phyloP scores from a whole-genome alignment of 805 yeast species.

The Wickerhamiella bombiphila region DNA sequence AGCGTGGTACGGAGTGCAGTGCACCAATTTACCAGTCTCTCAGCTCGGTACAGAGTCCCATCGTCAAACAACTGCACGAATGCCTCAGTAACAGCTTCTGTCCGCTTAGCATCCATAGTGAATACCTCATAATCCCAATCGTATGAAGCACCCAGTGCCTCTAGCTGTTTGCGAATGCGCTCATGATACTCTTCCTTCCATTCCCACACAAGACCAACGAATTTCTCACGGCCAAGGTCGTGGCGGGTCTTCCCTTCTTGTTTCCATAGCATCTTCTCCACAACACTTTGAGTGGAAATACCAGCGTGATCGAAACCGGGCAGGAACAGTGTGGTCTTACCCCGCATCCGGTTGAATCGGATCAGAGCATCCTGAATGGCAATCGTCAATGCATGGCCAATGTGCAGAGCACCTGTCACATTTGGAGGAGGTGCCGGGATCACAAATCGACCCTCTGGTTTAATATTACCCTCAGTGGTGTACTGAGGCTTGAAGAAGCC shows the following conservation, averaged over 20 bases:
- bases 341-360: slow-evolving; percentile 93
- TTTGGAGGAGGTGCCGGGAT: slow-evolving; percentile 99
- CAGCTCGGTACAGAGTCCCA: slow-evolving; percentile 87
- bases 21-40: slow-evolving; percentile 92
- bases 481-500: slow-evolving; percentile 83
- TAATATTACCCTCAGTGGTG: slow-evolving; percentile 53
- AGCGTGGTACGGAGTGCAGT: slow-evolving; percentile 87
- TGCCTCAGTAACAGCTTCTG: slow-evolving; percentile 76
- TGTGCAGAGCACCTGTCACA: slow-evolving; percentile 96
- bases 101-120: slow-evolving; percentile 67
- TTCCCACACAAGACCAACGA: slow-evolving; percentile 83
- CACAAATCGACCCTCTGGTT: slow-evolving; percentile 72
- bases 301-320: slow-evolving; percentile 99
- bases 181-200: slow-evolving; percentile 93
- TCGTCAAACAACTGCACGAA: slow-evolving; percentile 86
- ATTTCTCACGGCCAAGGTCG: slow-evolving; percentile 86
- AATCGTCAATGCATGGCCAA: slow-evolving; percentile 95
- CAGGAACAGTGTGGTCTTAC: slow-evolving; percentile 78
- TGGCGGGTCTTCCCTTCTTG: slow-evolving; percentile 80
- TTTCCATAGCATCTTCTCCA: slow-evolving; percentile 89
- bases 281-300: slow-evolving; percentile 96
- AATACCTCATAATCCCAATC: slow-evolving; percentile 94
- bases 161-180: slow-evolving; percentile 71
- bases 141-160: slow-evolving; percentile 86
- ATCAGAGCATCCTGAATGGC: slow-evolving; percentile 87